Evolutionary conservation across 2,329 filamentous ascomycete genomes (phyloP), one percentile per base, ranked within the genome.

Genomic region (Stachybotrys echinatus): DNA sequence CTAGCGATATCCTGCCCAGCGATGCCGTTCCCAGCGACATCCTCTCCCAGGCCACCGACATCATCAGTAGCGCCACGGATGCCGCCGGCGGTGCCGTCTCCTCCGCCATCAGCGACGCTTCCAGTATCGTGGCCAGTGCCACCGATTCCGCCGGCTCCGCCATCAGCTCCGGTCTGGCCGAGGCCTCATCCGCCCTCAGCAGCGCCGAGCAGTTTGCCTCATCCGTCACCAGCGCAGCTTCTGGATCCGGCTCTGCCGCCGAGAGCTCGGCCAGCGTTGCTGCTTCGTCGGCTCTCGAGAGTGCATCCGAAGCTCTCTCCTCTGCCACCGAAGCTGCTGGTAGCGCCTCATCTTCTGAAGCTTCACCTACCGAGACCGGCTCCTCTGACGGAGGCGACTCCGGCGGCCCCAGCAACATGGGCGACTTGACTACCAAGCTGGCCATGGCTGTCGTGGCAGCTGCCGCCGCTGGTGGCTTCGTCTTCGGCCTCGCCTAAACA

Each of bases 391-490:
- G 52, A 22, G 51, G 39, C 20, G 48, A 48, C 18, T 47, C 52
- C 22, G 50, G 14, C 2, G 34, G 20, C 27, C 38, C 50, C 8
- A 50, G 48, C 45, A 51, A 51, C 27, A 54, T 55, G 37, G 17
- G 53, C 43, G 42, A 57, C 21, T 27, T 34, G 12, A 22, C 21
- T 6, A 27, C 23, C n/a, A 37, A 49, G n/a, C 47, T 53, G 14
- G 42, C 58, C 18, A 55, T 55, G 5, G 50, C 49, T 18, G 49
- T 52, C 22, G 55, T 59, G 20, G 60, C 60, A 4, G 54, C 60
- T 37, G 54, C 60, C 38, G 58, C 58, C 10, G 58, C 54, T 7
- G 57, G 59, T 22, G 57, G 54, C 18, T 59, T 61, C 17, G 58
- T 57, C 40, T 53, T 59, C 50, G 47, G 59, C 46, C 48, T 61